Conservation (phyloP, 108 stramenopile genomes). For the Cyclostephanos tholiformis region DNA sequence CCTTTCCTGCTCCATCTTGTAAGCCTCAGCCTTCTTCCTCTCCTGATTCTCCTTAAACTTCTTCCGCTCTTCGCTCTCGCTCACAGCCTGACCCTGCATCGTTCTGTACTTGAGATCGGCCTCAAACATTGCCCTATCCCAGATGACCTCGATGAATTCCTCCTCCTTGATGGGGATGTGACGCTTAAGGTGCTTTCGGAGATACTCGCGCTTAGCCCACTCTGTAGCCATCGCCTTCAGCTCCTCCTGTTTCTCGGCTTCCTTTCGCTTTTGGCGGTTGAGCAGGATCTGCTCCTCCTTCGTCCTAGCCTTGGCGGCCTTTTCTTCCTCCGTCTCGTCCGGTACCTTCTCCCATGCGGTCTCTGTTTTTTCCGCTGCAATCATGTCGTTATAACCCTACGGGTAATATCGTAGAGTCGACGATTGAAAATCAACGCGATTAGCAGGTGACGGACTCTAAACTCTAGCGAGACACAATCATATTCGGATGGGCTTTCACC, state of each 20-base stretch:
- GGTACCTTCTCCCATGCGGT: constrained; percentile 37
- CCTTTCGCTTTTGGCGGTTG: constrained; percentile 20
- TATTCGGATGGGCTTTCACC: neutral
- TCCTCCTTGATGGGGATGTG: constrained; percentile 55
- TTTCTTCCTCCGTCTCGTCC: constrained; percentile 48
- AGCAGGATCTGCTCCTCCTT: constrained; percentile 23
- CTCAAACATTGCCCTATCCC: constrained; percentile 84
- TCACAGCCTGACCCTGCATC: constrained; percentile 36
- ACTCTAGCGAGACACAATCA: neutral
- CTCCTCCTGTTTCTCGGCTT: constrained; percentile 54
- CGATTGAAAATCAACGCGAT: neutral
- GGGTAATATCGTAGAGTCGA: neutral
- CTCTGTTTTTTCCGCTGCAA: constrained; percentile 37
- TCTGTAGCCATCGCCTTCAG: constrained; percentile 68
- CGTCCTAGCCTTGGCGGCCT: constrained; percentile 24
- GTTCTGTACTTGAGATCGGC: constrained; percentile 68
- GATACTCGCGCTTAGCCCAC: constrained; percentile 82
- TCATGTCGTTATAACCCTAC: constrained; percentile 40
- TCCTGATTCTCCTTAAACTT: constrained; percentile 54
- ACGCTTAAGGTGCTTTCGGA: constrained; percentile 61
- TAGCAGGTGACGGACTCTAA: neutral
- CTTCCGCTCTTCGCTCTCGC: constrained; percentile 48
- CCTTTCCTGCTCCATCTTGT: constrained; percentile 39
- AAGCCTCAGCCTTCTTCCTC: constrained; percentile 48
- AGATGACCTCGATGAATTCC: constrained; percentile 67